A percentile compares a stretch with the other conserved stretches of the same genome.
Conservation (phyloP, 192 early-diverging fungal species). For the Chytriomyces sp. region DNA sequence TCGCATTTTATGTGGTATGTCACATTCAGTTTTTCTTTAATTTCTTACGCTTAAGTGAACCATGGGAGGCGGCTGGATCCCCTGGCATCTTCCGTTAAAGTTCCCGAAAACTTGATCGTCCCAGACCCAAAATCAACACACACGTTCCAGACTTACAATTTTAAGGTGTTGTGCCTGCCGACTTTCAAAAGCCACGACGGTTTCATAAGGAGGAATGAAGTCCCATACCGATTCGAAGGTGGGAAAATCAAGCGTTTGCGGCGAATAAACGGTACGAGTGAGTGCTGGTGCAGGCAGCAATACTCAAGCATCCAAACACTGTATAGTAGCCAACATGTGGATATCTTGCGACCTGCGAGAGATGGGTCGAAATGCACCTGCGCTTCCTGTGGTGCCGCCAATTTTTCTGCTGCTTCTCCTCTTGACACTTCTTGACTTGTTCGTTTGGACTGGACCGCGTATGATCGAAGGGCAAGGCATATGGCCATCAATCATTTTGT, state of each 20-base stretch:
- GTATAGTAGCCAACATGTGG: conserved; percentile 22
- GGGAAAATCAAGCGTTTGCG: neutral
- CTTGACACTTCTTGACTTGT: neutral
- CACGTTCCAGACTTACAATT: neutral
- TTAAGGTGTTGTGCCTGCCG: conserved; percentile 5
- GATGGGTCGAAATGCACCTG: conserved; percentile 12
- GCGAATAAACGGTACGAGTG: neutral
- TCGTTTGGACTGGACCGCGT: neutral
- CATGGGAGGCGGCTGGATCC: conserved; percentile 16
- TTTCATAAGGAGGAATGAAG: neutral
- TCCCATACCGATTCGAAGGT: conserved; percentile 2
- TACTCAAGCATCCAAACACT: neutral
- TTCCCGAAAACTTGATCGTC: neutral
- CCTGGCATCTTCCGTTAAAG: neutral
- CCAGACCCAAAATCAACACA: neutral
- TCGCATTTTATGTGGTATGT: conserved; percentile 16
- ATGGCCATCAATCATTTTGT: neutral
- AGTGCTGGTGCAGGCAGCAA: neutral
- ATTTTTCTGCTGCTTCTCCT: neutral
- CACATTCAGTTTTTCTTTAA: neutral
- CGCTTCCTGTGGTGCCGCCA: conserved; percentile 10
- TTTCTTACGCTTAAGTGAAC: neutral
- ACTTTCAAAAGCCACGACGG: neutral
- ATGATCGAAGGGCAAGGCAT: neutral
- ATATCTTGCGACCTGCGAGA: conserved; percentile 8